Base-by-base conservation (phyloP, 768 basidiomycete species). In the Boletus speciosus region DNA sequence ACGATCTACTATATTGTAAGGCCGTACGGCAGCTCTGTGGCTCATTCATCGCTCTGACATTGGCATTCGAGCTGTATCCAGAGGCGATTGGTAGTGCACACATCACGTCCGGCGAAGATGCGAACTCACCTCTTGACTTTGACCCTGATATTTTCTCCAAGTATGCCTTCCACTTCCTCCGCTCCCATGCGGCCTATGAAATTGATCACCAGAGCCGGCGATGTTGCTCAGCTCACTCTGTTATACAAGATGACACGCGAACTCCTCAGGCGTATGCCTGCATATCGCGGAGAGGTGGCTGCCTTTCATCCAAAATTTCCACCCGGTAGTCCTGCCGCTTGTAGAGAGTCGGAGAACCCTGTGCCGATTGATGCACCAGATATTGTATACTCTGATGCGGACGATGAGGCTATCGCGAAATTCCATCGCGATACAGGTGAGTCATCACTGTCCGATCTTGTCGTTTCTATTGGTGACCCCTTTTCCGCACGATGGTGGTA, bases 221-320 rank as follows among this genome's bases (percentile, higher is more conserved):
- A 82, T 59, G 21, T 86, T 6, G 74, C 64, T 1, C 67, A 76
- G 21, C 57, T 84, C 42, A 71, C 71, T 49, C 80, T 80, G 74
- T 72, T 62, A 0, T 86, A 85, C 65, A 87, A 86, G 58, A 76
- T 74, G 49, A 50, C 63, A 4, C 75, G 84, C 2, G 84, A 87
- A 67, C 57, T 81, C 10, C 70, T 73, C 4, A 77, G 85, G 35
- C 79, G 85, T 15, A 79, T 85, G 78, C 61, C 71, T 6, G 46
- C 46, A 6, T 68, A 64, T 47, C 62, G 65, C 0, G 66, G 66
- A 27, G 66, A 66, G 37, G 44, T 51, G 2, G 9, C 54, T 14
- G 11, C n/a, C 0, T 8, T 25, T 15, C 65, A 68, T 27, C 75
- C 75, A 2, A 21, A 51, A 7, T 77, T 77, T 46, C 38, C 64